Evolutionary conservation across 495 filamentous ascomycete genomes (phyloP), one percentile per base, ranked within the genome.

Genomic region (Collariella sp.): DNA sequence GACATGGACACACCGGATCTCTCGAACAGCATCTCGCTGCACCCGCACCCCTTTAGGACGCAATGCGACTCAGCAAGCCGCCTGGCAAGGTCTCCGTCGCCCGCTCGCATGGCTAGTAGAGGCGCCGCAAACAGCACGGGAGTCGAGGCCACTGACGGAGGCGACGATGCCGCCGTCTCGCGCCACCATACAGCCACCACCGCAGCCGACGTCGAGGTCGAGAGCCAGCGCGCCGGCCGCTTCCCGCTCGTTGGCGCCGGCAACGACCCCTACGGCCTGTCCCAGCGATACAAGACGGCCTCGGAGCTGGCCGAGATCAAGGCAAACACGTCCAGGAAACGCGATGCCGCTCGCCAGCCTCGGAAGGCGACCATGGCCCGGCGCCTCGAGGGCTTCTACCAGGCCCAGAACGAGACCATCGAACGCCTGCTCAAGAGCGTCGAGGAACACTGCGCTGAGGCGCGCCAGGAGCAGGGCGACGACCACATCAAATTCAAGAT

Each of bases 351-450:
- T 26, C 54, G 46, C 12, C 56, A 34, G 46, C 39, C 36, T 47
- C 75, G 56, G 54, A 65, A 55, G 53, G 72, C 73, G 12, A 60
- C 66, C 43, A 65, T 72, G 24, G 79, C 87, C 7, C 81, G 78
- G 31, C 86, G 84, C 57, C 67, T 98, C 9, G 77, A 88, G 56
- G 79, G 81, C 22, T 98, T 96, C 74, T 98, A 98, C 72, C 79
- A 89, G 61, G 77, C 74, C 18, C 93, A 98, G 70, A 98, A 98
- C 64, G 86, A 89, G 68, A 91, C 87, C 59, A 97, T 98, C 62
- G 80, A 94, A 72, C 80, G 86, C 15, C 78, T 97, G 72, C 78
- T 98, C 53, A 96, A 93, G 68, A 87, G 87, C 7, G 90, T 97
- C 2, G 88, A 95, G 63, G 90, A 96, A 64, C 94, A 97, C 65